These are phyloP conservation scores for Oryza meridionalis DNA, from an alignment of 176 grass and related monocot genomes.

Conservation along the genomic window DNA sequence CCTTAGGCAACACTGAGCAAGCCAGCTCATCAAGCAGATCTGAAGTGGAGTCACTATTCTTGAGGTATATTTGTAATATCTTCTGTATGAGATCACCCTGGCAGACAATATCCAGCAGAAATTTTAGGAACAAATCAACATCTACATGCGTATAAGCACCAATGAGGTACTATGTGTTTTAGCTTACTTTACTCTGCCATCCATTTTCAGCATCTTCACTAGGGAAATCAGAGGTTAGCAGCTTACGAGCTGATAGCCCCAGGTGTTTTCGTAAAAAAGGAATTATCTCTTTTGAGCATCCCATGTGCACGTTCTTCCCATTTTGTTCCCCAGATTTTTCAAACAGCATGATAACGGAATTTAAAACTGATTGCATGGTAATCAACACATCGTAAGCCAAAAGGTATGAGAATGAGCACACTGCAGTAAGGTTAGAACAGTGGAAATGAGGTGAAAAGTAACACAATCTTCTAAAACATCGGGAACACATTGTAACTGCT, in stretches of 20 bases:
- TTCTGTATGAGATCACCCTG: conserved; percentile 80
- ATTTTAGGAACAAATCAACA: conserved; percentile 31
- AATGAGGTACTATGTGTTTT: conserved; percentile 18
- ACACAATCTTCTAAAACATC: conserved; percentile 11
- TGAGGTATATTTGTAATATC: conserved; percentile 84
- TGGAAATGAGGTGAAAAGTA: conserved; percentile 38
- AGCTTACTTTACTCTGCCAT: conserved; percentile 73
- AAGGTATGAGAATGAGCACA: conserved; percentile 59
- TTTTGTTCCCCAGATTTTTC: conserved; percentile 62
- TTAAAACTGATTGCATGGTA: conserved; percentile 85
- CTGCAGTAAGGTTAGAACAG: conserved; percentile 52
- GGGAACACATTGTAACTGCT: conserved; percentile 17
- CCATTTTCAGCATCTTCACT: conserved; percentile 60
- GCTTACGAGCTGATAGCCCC: conserved; percentile 64
- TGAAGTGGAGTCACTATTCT: conserved; percentile 72
- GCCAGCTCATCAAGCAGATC: conserved; percentile 67
- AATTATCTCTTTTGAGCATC: conserved; percentile 65
- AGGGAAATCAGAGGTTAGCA: conserved; percentile 65
- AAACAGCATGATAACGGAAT: conserved; percentile 57
- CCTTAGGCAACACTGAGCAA: conserved; percentile 45
- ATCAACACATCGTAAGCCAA: conserved; percentile 66
- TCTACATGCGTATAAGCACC: conserved; percentile 15
- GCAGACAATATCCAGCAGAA: conserved; percentile 24
- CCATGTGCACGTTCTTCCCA: conserved; percentile 53
- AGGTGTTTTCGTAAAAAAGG: conserved; percentile 67